These are phyloP conservation scores for Trypanosoma cruzi DNA, from an alignment of 208 protist genomes.

Conservation along the genomic window DNA sequence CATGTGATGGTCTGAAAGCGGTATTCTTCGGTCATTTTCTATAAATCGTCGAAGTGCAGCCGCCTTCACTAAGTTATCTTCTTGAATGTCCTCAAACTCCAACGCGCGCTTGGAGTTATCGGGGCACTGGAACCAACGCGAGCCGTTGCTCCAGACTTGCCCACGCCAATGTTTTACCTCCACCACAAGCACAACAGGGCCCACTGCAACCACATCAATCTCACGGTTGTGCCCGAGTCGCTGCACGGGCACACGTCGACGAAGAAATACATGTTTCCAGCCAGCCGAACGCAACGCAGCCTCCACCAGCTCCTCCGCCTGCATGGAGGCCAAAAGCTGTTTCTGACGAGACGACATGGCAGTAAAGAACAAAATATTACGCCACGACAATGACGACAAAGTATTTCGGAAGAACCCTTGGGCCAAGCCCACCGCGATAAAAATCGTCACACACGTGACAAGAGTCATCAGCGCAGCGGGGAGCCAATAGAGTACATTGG, in stretches of 20 bases:
- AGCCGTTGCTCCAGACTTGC: constrained; percentile 85
- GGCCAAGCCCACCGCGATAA: constrained; percentile 45
- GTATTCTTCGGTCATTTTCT: constrained; percentile 73
- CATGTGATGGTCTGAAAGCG: constrained; percentile 51
- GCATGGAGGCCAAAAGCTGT: constrained; percentile 58
- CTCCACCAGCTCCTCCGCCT: constrained; percentile 77
- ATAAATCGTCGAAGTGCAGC: constrained; percentile 81
- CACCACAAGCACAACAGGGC: constrained; percentile 77
- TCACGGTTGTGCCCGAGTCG: constrained; percentile 86
- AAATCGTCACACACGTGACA: constrained; percentile 36
- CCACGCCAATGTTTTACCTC: constrained; percentile 93
- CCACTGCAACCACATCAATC: constrained; percentile 88
- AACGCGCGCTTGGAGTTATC: constrained; percentile 38
- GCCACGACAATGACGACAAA: constrained; percentile 49
- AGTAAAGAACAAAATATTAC: constrained; percentile 38
- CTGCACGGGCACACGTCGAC: constrained; percentile 72
- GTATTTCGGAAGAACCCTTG: constrained; percentile 49
- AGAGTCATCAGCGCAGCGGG: constrained; percentile 32
- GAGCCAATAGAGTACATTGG: constrained; percentile 41
- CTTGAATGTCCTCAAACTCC: constrained; percentile 87
- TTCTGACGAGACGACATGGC: constrained; percentile 34
- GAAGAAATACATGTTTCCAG: constrained; percentile 80
- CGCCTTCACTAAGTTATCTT: constrained; percentile 86
- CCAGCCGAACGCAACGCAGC: constrained; percentile 65
- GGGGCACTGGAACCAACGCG: constrained; percentile 79